Evolutionary conservation across 306 rosid species (phyloP).

Genomic region (Cicer cuneatum): DNA sequence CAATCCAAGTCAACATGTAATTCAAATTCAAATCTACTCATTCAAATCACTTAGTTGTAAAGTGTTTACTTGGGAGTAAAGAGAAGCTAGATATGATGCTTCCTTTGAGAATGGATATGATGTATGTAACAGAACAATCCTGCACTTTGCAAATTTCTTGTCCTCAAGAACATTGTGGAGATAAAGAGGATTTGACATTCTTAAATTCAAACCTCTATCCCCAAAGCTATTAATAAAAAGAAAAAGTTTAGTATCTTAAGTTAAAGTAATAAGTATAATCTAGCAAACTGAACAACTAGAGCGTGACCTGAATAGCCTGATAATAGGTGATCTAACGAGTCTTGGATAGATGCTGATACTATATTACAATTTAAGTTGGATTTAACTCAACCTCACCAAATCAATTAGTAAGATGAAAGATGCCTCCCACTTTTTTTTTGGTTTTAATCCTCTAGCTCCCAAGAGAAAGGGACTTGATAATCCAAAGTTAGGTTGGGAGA

Average conservation of each 20-base stretch:
- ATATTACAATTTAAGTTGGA: too few species aligned
- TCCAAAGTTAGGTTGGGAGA: too few species aligned
- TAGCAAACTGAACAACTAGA: slow-evolving; percentile 3
- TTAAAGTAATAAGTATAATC: slow-evolving; percentile 1
- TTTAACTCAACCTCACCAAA: too few species aligned
- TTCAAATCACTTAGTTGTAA: slow-evolving; percentile 24
- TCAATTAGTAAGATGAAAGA: too few species aligned
- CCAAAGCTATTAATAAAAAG: slow-evolving; percentile 68
- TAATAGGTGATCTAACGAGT: not conserved
- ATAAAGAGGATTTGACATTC: slow-evolving; percentile 87
- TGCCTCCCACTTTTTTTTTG: too few species aligned
- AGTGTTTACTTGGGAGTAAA: slow-evolving; percentile 74
- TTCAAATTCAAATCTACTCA: slow-evolving; percentile 16
- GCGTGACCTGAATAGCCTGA: not conserved
- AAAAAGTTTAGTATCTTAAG: slow-evolving; percentile 30
- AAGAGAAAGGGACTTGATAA: too few species aligned
- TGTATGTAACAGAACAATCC: slow-evolving; percentile 82
- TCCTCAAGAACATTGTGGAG: slow-evolving; percentile 87
- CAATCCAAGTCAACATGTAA: slow-evolving; percentile 5
- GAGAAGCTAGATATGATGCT: slow-evolving; percentile 88
- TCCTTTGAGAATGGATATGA: slow-evolving; percentile 93
- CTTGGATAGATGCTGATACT: not conserved
- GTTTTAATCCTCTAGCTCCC: too few species aligned
- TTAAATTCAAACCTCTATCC: slow-evolving; percentile 82
- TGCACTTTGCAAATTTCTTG: slow-evolving; percentile 70